phyloP scores from a whole-genome alignment of 1,284 basidiomycete genomes.

The Rhodotorula sp. region DNA sequence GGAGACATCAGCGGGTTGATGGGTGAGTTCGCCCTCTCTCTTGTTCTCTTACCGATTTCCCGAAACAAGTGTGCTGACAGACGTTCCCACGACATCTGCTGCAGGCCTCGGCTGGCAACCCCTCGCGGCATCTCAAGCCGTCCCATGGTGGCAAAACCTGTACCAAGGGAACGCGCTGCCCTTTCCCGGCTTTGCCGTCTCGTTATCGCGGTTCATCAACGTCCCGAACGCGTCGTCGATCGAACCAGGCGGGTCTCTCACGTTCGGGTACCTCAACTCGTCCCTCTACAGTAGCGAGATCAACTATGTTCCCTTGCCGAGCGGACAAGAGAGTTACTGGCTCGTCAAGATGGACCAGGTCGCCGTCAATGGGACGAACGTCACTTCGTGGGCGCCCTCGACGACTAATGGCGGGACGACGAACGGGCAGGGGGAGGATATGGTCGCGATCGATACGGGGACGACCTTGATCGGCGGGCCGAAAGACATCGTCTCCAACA shows the following conservation, averaged over 20 bases:
- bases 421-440: conserved; percentile 5
- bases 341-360: conserved; percentile 48
- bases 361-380: conserved; percentile 48
- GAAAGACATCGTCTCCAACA: conserved; percentile 28
- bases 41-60: neutral
- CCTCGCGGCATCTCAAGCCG: conserved; percentile 49
- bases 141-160: conserved; percentile 53
- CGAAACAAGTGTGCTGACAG: conserved; percentile 24
- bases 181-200: conserved; percentile 51
- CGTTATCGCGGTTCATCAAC: conserved; percentile 50
- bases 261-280: conserved; percentile 50
- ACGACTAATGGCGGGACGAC: too few relatives aligned
- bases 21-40: conserved; percentile 42
- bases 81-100: neutral
- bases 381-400: conserved; percentile 29
- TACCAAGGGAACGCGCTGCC: conserved; percentile 44
- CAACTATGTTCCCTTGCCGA: conserved; percentile 48
- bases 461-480: conserved; percentile 47
- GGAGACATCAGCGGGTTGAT: conserved; percentile 52
- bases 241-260: conserved; percentile 50
- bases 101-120: conserved; percentile 48
- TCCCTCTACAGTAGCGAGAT: conserved; percentile 49
- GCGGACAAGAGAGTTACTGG: conserved; percentile 50
- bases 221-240: conserved; percentile 41
- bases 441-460: conserved; percentile 47